Percentiles rank a stretch among this genome's conserved stretches.
Evolutionary conservation across 2,329 filamentous ascomycete species (phyloP).

Genomic region (Aspergillus costaricaensis): DNA sequence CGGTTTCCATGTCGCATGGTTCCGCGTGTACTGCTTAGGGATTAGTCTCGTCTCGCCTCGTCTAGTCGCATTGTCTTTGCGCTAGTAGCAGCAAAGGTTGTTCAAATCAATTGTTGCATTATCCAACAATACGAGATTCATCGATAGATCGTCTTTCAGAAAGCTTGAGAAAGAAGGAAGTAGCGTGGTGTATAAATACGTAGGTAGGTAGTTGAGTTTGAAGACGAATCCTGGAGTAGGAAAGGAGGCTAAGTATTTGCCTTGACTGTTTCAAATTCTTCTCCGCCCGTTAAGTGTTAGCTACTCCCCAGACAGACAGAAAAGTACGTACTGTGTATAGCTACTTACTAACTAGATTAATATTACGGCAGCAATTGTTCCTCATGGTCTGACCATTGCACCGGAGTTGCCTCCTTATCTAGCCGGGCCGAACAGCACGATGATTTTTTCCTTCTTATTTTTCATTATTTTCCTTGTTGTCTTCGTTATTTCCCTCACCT

Average conservation of each 20-base stretch:
- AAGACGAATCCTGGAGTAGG: not conserved
- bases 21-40: not conserved
- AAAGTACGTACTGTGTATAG: not conserved
- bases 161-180: not conserved
- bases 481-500: conserved; percentile 1
- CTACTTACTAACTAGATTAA: not conserved
- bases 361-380: not conserved
- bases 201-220: not conserved
- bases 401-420: not conserved
- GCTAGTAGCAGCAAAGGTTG: not conserved
- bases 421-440: not conserved
- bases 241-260: not conserved
- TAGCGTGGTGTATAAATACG: too few species aligned
- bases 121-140: not conserved
- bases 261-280: not conserved
- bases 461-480: not conserved
- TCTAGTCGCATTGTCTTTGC: not conserved
- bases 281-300: not conserved
- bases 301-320: not conserved
- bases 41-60: not conserved
- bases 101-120: too few species aligned
- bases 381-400: not conserved
- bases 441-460: not conserved
- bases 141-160: not conserved
- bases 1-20: not conserved